Evolutionary conservation across 306 rosid genomes (phyloP), one percentile per base, ranked within the genome.

Genomic region (Aeschynomene evenia): DNA sequence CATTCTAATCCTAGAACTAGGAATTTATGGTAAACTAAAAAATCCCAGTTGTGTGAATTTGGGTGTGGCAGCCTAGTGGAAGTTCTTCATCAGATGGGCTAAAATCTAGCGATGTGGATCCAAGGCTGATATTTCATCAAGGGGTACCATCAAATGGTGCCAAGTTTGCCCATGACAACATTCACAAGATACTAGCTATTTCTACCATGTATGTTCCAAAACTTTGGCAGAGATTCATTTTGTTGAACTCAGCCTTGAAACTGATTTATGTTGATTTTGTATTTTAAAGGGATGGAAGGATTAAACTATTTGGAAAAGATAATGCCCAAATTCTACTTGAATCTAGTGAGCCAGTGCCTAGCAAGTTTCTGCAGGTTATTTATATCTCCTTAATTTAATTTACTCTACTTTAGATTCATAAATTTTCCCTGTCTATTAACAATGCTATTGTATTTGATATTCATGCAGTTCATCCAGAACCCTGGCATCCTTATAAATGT

Each of bases 281-380:
- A 4, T 22, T 4, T 40, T 4, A 43, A 79, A 93, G 98, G 66
- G 90, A 93, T 85, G 98, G 98, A 36, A 78, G 89, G 16, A 85
- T 88, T 48, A 93, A 93, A 70, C 82, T 93, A 48, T 88, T 83
- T 74, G 97, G 97, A 24, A 84, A 73, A 76, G 85, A 84, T 71
- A 93, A 90, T 73, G 71, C 92, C 49, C 96, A 90, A 68, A 84
- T 74, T 46, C 76, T 88, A 39, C 97, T 90, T 52, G 90, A 86
- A 62, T 86, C 97, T 39, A 69, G 64, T 23, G 86, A 88, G 60
- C 74, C 80, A 43, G 74, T 72, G 18, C 89, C 90, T 22, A 82
- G 89, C 94, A 90, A 87, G 80, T 93, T 93, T 59, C 70, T 93
- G 43, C 87, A 82, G 95, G 96, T 90, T 73, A 45, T 56, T 22